Evolutionary conservation across 208 protist species (phyloP), one percentile per base, ranked within the genome.

Genomic region (Trypanosoma boissoni): DNA sequence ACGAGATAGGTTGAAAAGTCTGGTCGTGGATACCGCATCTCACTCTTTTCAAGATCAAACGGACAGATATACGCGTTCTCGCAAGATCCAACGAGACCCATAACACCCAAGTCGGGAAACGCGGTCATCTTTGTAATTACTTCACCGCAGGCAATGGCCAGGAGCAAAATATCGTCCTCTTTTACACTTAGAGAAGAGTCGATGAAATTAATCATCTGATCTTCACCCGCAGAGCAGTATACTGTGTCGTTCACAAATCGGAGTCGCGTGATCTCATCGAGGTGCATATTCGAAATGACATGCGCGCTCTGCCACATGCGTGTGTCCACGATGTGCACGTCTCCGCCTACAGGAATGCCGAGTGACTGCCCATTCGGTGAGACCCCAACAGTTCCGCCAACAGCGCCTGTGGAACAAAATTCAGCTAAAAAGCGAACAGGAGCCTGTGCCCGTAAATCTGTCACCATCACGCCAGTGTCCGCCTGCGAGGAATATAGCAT

Each of bases 181-280:
- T 61, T 24, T n/a, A 80, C 79, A 21, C 8, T 29, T 10, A 65
- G 56, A 1, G 74, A 46, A 6, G 73, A 51, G 56, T 64, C 69
- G 31, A 90, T 67, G 51, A 92, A 87, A 67, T 92, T 91, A 32
- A 95, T 80, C 88, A 95, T 95, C 54, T 90, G 85, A 44, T 95
- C 88, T 51, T 95, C 88, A 3, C 84, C 80, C 3, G 80, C 76
- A 3, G 83, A 88, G 78, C 88, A 95, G 26, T 92, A 65, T 8
- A 80, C 58, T 9, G 66, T 31, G 28, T 83, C 69, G 27, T 80
- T 71, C 10, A 89, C 24, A 56, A 88, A 92, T 29, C 83, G 82
- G 58, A 92, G 37, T 2, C 82, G 78, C 4, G 88, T 88, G 51
- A 95, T 75, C 46, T 95, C 88, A 54, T 95, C 88, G 7, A 79